Evolutionary conservation across 768 basidiomycete genomes (phyloP), one percentile per base, ranked within the genome.

Genomic region (Mycena pura): DNA sequence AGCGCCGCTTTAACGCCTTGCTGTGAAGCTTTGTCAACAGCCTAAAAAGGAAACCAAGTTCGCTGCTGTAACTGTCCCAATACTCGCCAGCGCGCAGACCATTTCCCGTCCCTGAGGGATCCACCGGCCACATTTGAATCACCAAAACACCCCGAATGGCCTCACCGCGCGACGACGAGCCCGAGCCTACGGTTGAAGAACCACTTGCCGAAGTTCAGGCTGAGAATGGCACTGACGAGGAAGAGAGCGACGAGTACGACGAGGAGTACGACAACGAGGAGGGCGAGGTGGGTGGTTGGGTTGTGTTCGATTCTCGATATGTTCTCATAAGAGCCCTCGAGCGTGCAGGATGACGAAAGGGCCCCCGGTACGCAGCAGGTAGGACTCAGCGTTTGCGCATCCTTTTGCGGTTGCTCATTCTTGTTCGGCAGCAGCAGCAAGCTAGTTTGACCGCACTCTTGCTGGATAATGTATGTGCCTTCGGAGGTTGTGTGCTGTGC

Each of bases 231-330:
- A 69, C 71, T 10, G 69, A 68, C 25, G 65, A 68, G 39, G 69
- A 72, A 8, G 74, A 75, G 24, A 71, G 70, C 49, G 71, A 74
- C 48, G 71, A 70, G 27, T 70, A 71, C 27, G 71, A 69, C 11
- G 69, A 72, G 29, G 67, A 70, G 17, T 67, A 65, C 56, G 70
- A 71, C 60, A 71, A 68, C 28, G 67, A 47, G 2, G 63, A 50
- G 14, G 43, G 13, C 15, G 60, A 56, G 60, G 60, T 55, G 31
- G n/a, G 61, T 52, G 17, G n/a, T n/a, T n/a, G n/a, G n/a, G n/a
- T n/a, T n/a, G n/a, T 22, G 5, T 31, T 11, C 21, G 19, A 17
- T 21, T 21, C 24, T 3, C 21, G 15, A 6, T 24, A 10, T 19
- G 24, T 53, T 40, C 19, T 27, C 29, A 6, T n/a, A 11, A 21